A percentile compares a stretch with the other conserved stretches of the same genome.
Evolutionary conservation across 257 asterid genomes (phyloP).

Genomic region (Solanum dulcamara): DNA sequence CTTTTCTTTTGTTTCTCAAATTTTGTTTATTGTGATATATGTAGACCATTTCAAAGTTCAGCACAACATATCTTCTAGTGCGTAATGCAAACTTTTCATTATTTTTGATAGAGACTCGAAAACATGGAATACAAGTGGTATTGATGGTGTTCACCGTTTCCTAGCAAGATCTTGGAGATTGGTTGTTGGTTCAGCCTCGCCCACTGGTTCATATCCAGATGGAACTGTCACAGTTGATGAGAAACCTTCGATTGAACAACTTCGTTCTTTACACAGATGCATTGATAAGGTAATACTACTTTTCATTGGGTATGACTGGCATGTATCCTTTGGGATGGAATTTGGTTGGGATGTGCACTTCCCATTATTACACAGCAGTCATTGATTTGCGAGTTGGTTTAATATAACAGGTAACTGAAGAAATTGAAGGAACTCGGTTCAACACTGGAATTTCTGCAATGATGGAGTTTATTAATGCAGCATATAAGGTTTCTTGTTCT

Average conservation of each 20-base stretch:
- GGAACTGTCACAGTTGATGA: constrained; percentile 52
- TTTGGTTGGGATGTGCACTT: not conserved
- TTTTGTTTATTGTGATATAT: not conserved
- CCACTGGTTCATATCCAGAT: constrained; percentile 50
- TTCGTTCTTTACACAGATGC: constrained; percentile 73
- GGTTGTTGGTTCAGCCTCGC: constrained; percentile 67
- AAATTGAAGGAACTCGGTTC: constrained; percentile 89
- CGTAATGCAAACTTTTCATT: not conserved
- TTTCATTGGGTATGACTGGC: not conserved
- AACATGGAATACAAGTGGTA: constrained; percentile 96
- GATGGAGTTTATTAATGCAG: constrained; percentile 97
- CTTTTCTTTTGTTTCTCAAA: constrained; percentile 1
- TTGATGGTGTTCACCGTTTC: constrained; percentile 95
- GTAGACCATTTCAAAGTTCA: not conserved
- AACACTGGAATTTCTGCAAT: constrained; percentile 98
- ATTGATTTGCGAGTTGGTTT: constrained; percentile 1
- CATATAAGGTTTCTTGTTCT: constrained; percentile 56
- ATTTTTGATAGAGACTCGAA: constrained; percentile 66
- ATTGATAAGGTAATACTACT: constrained; percentile 57
- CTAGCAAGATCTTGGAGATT: constrained; percentile 91
- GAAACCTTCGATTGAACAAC: constrained; percentile 75
- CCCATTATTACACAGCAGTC: not conserved
- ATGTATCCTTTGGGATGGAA: not conserved
- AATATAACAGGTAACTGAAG: constrained; percentile 59
- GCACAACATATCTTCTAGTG: not conserved